Evolutionary conservation across 805 yeast genomes (phyloP), one percentile per base, ranked within the genome.

Genomic region (Suhomyces emberorum): DNA sequence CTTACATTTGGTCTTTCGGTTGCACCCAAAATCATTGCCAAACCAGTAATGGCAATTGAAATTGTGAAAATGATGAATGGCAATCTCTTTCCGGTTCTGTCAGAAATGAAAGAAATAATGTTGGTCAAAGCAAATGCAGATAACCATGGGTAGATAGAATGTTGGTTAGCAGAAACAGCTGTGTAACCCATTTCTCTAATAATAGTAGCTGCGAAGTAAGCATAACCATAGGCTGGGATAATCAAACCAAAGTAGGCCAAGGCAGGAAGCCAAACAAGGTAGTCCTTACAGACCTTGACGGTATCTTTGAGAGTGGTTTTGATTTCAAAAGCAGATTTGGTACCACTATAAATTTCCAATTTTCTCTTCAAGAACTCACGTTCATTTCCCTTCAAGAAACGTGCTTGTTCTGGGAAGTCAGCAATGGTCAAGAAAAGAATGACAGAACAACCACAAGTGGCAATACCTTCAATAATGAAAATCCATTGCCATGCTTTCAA

Each of bases 71-170:
- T 57, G 16, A 74, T 61, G 34, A 62, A 66, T 32, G 70, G 69
- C 15, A 72, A 54, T 61, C 88, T 69, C 31, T 54, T 51, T 42
- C 72, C 65, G 15, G 63, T 35, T 31, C 52, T 58, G 55, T 87
- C 95, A 57, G 35, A 50, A 56, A 36, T 43, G 11, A 69, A 63
- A 0, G 95, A 91, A n/a, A 73, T 44, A 3, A 76, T 49, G 61
- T 81, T 79, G 29, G 81, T 74, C 22, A 74, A 63, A 4, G 82
- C 88, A 52, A 87, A 83, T 0, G 95, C 85, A 19, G 72, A 63
- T 28, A 85, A 68, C 89, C 95, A 88, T 15, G 95, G 95, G 47
- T 87, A 88, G 32, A 88, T 85, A 0, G 95, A 83, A 61, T 81
- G 81, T 37, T 82, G 74, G 58, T 88, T 88, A 7, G 95, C 91